Percentiles rank a stretch among this genome's conserved stretches.
phyloP scores from a whole-genome alignment of 1,139 yeast species.

The Yamadazyma diddensiae region DNA sequence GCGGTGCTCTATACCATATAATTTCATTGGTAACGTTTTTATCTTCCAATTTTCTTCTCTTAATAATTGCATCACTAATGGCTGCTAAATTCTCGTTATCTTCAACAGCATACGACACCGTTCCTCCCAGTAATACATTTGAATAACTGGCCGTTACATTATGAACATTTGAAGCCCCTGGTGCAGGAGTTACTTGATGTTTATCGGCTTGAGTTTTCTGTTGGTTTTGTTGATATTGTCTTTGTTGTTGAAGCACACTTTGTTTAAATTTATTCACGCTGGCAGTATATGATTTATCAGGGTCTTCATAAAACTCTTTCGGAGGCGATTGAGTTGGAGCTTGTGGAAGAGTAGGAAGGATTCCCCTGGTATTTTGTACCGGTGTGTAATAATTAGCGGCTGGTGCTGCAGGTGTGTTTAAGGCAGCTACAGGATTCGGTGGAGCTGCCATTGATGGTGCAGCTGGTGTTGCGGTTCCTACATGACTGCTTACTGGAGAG shows the following conservation, averaged over 20 bases:
- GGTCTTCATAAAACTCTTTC: constrained; percentile 9
- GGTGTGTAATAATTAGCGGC: constrained; percentile 3
- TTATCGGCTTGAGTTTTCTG: constrained; percentile 16
- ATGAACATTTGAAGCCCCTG: constrained; percentile 22
- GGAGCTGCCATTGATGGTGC: neutral
- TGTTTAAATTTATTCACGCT: constrained; percentile 18
- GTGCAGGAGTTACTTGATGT: constrained; percentile 20
- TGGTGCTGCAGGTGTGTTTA: constrained; percentile 5
- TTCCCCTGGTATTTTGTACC: neutral
- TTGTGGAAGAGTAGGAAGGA: neutral
- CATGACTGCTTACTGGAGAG: neutral
- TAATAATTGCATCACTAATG: constrained; percentile 22
- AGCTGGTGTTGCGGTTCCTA: neutral
- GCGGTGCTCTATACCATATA: constrained; percentile 82
- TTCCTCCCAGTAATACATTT: constrained; percentile 39
- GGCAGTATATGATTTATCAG: constrained; percentile 16
- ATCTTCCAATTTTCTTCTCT: constrained; percentile 21
- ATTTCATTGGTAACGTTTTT: constrained; percentile 38
- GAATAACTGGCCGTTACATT: constrained; percentile 36
- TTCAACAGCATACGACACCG: constrained; percentile 34
- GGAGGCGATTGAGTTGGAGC: constrained; percentile 9
- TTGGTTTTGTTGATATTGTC: constrained; percentile 17
- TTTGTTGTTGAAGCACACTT: constrained; percentile 17
- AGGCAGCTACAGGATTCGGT: constrained; percentile 1
- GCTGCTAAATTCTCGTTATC: constrained; percentile 18